phyloP scores from a whole-genome alignment of 1,139 yeast species.

The Yamadazyma sp. region DNA sequence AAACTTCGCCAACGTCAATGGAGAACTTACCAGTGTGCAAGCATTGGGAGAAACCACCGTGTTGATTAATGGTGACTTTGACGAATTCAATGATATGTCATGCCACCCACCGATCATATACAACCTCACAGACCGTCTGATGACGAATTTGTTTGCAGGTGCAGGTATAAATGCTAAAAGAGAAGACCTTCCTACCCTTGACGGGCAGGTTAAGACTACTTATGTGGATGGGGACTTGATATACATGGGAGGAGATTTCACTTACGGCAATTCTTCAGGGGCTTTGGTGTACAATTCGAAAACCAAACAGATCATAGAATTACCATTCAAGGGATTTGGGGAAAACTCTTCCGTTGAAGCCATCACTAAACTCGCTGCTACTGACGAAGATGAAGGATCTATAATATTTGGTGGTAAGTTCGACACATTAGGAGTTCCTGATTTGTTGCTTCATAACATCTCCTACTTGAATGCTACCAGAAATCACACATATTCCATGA shows the following conservation, averaged over 20 bases:
- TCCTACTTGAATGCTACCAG: constrained; percentile 23
- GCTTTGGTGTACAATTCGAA: constrained; percentile 66
- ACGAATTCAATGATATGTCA: constrained; percentile 32
- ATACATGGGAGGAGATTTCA: constrained; percentile 81
- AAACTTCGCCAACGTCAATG: constrained; percentile 34
- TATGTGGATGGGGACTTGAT: constrained; percentile 43
- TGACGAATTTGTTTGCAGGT: constrained; percentile 34
- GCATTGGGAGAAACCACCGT: constrained; percentile 27
- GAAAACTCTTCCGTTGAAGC: constrained; percentile 58
- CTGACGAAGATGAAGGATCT: constrained; percentile 33
- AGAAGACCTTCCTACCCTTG: constrained; percentile 25
- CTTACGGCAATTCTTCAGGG: constrained; percentile 55
- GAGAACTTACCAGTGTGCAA: constrained; percentile 31
- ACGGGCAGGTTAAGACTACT: constrained; percentile 56
- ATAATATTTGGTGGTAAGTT: constrained; percentile 83
- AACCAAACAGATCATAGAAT: constrained; percentile 38
- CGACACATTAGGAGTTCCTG: constrained; percentile 56
- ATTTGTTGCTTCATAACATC: constrained; percentile 38
- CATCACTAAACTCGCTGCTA: constrained; percentile 50
- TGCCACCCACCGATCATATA: constrained; percentile 55
- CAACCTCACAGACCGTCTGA: constrained; percentile 46
- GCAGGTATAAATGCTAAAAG: constrained; percentile 16
- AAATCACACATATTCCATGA: constrained; percentile 28
- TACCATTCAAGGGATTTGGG: constrained; percentile 81
- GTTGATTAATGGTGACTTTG: constrained; percentile 47